Evolutionary conservation across 2,329 filamentous ascomycete species (phyloP).

Genomic region (Alternaria alternata): DNA sequence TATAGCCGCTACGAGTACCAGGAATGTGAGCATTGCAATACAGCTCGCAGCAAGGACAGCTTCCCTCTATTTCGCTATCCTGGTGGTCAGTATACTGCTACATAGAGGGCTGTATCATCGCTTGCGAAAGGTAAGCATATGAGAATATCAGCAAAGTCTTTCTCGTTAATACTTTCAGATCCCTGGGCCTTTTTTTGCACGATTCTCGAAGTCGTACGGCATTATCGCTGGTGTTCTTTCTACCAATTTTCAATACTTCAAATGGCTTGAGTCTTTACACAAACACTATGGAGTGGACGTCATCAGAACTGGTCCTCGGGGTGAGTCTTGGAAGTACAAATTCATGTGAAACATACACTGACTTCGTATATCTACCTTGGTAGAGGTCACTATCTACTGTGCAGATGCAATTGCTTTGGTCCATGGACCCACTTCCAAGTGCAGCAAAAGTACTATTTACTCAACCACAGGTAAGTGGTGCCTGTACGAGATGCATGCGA

Average conservation of each 20-base stretch:
- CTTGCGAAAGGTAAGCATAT: slow-evolving; percentile 38
- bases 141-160: not conserved
- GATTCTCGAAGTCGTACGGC: slow-evolving; percentile 52
- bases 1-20: slow-evolving; percentile 15
- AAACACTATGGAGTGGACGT: slow-evolving; percentile 42
- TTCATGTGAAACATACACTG: not conserved
- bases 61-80: slow-evolving; percentile 31
- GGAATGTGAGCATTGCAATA: slow-evolving; percentile 19
- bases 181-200: slow-evolving; percentile 49
- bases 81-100: slow-evolving; percentile 46
- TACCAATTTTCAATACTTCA: slow-evolving; percentile 35
- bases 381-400: slow-evolving; percentile 41
- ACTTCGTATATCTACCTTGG: not conserved
- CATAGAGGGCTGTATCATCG: slow-evolving; percentile 55
- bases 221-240: slow-evolving; percentile 32
- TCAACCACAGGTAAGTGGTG: not conserved
- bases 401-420: slow-evolving; percentile 41
- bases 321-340: not conserved
- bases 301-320: slow-evolving; percentile 44
- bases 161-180: slow-evolving; percentile 30
- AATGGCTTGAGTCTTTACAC: slow-evolving; percentile 33
- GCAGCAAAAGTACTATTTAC: slow-evolving; percentile 44
- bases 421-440: slow-evolving; percentile 41
- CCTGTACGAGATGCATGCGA: no score
- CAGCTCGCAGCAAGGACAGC: slow-evolving; percentile 19